These are phyloP conservation scores for Neoconidiobolus thromboides DNA, from an alignment of 371 early-diverging fungal species.

Conservation along the genomic window DNA sequence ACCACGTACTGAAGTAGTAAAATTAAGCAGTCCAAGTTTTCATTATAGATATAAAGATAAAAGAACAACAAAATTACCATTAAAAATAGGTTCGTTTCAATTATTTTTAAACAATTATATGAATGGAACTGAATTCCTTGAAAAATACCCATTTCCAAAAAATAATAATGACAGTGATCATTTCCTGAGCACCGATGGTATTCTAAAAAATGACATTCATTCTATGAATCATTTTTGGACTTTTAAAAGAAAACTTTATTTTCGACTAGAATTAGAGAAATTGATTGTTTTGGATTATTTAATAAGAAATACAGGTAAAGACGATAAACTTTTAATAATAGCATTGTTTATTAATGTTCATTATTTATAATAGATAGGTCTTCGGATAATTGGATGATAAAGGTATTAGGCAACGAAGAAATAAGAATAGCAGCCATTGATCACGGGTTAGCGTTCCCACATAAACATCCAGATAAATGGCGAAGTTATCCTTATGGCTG, in stretches of 20 bases:
- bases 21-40: conserved; percentile 52
- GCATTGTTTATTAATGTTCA: not conserved
- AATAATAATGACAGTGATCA: not conserved
- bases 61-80: conserved; percentile 27
- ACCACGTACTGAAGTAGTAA: conserved; percentile 63
- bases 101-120: conserved; percentile 60
- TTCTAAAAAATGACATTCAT: not conserved
- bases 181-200: not conserved
- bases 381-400: conserved; percentile 83
- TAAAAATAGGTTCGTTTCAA: conserved; percentile 74
- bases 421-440: conserved; percentile 75
- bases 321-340: not conserved
- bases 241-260: conserved; percentile 34
- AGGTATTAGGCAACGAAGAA: conserved; percentile 1
- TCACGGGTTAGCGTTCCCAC: conserved; percentile 83
- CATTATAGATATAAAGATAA: conserved; percentile 32
- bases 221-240: conserved; percentile 31
- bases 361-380: conserved; percentile 37
- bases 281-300: conserved; percentile 72
- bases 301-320: conserved; percentile 67
- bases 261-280: conserved; percentile 63
- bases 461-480: conserved; percentile 80
- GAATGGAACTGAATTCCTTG: conserved; percentile 64
- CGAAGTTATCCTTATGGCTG: conserved; percentile 81
- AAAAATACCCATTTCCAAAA: conserved; percentile 35